Conservation (phyloP, 164 flowering plant genomes). For the Vitis labrusca region DNA sequence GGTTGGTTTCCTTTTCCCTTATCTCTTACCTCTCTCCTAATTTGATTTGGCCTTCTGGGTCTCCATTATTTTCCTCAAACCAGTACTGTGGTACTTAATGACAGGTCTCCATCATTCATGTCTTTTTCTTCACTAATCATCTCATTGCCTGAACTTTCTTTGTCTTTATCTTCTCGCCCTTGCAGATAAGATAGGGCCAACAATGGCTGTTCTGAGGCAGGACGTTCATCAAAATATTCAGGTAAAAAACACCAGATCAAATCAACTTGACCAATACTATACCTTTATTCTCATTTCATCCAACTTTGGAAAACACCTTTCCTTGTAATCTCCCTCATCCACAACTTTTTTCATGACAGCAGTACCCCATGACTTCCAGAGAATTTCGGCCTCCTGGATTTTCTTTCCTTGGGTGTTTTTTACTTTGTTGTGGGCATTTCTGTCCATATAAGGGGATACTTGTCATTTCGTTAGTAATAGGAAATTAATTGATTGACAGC, state of each 20-base stretch:
- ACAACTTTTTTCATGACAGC: conserved; percentile 6
- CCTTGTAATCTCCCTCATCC: background rate
- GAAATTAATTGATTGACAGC: background rate
- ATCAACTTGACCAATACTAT: background rate
- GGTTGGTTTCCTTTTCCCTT: conserved; percentile 39
- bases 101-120: background rate
- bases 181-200: conserved; percentile 95
- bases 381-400: background rate
- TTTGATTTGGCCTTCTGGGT: background rate
- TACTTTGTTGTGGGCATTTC: background rate
- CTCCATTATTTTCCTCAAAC: background rate
- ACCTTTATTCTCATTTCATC: no score
- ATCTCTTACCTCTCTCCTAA: background rate
- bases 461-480: background rate
- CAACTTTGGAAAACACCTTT: background rate
- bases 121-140: background rate
- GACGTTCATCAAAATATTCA: conserved; percentile 73
- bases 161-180: conserved; percentile 2
- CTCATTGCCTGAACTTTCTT: background rate
- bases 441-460: background rate
- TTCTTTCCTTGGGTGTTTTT: no score
- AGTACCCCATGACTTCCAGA: conserved; percentile 7
- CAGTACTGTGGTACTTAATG: background rate
- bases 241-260: conserved; percentile 31
- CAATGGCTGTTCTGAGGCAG: conserved; percentile 86